phyloP scores from a whole-genome alignment of 768 basidiomycete species.

The Coprinopsis sp. region DNA sequence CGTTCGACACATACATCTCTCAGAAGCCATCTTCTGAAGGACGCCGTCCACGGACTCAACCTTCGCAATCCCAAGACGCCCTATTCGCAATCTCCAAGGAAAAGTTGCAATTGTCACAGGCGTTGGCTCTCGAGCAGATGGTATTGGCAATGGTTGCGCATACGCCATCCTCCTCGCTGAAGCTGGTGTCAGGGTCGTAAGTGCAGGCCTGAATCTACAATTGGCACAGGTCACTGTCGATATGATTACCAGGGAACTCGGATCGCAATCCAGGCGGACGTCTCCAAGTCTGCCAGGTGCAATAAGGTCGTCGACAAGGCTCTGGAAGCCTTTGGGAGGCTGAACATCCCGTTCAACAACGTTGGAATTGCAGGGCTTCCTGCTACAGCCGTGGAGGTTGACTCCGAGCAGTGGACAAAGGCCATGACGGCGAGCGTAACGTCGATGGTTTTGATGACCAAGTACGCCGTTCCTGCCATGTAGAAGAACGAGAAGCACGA shows the following conservation, averaged over 20 bases:
- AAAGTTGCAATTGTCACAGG: slow-evolving; percentile 40
- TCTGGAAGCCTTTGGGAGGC: slow-evolving; percentile 30
- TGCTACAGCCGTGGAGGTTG: slow-evolving; percentile 36
- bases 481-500: slow-evolving; percentile 26
- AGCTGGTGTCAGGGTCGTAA: slow-evolving; percentile 33
- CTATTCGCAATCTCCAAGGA: slow-evolving; percentile 26
- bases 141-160: slow-evolving; percentile 41
- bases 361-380: slow-evolving; percentile 36
- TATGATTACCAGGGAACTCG: slow-evolving; percentile 37
- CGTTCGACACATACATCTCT: no score
- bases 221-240: slow-evolving; percentile 34
- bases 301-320: slow-evolving; percentile 31
- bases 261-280: slow-evolving; percentile 32
- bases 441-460: slow-evolving; percentile 41
- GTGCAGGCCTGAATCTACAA: slow-evolving; percentile 31
- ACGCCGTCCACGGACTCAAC: no score
- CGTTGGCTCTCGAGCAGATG: slow-evolving; percentile 33
- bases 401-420: slow-evolving; percentile 29
- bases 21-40: no score
- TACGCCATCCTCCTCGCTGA: slow-evolving; percentile 39
- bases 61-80: no score
- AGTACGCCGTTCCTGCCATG: slow-evolving; percentile 41
- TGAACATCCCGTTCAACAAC: slow-evolving; percentile 40
- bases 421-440: slow-evolving; percentile 36
- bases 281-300: slow-evolving; percentile 31